Base-by-base conservation (phyloP, 2,329 filamentous ascomycete genomes). In the Camillea tinctor region DNA sequence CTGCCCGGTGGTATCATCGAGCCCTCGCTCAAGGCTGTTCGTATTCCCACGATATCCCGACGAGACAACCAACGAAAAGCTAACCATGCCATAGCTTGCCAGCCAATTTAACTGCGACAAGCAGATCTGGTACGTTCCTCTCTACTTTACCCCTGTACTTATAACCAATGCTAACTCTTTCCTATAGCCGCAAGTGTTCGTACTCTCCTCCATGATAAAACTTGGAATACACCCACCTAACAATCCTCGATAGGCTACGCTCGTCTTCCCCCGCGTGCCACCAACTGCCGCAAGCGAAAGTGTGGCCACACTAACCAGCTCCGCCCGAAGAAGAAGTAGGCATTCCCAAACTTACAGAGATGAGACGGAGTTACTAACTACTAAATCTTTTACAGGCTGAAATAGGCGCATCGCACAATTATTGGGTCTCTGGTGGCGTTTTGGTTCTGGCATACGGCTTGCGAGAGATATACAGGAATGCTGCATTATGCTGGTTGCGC, bases 251-350 rank as follows among this genome's bases (percentile, higher is more conserved):
- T 13, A 22, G 21, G 13, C 60, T 61, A 87, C 84, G 86, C 86
- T 66, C 93, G 94, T 81, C 93, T 98, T 69, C 94, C 94, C 71
- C 94, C 94, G 73, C 92, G 95, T 88, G 95, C 95, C 76, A 97
- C 94, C 88, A 99, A 99, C 91, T 99, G 95, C 92, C 88, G 93
- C 77, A 98, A 98, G 93, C 93, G 93, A 86, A 98, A 98, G 89
- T 98, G 94, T 84, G 95, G 94, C 69, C 95, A 98, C 90, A 96
- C 90, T 85, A 98, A 98, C 92, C 95, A 99, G 89, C 92, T 99
- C 80, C 92, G 95, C 84, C 95, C 95, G 82, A 99, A 99, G 94
- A 99, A 99, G 93, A 99, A 99, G 94, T 44, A 44, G 17, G 36
- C 36, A 5, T n/a, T 5, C 11, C 17, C 13, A 15, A 44, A 60